Conservation (phyloP, 495 filamentous ascomycete genomes). For the Penicillium malachiteum region DNA sequence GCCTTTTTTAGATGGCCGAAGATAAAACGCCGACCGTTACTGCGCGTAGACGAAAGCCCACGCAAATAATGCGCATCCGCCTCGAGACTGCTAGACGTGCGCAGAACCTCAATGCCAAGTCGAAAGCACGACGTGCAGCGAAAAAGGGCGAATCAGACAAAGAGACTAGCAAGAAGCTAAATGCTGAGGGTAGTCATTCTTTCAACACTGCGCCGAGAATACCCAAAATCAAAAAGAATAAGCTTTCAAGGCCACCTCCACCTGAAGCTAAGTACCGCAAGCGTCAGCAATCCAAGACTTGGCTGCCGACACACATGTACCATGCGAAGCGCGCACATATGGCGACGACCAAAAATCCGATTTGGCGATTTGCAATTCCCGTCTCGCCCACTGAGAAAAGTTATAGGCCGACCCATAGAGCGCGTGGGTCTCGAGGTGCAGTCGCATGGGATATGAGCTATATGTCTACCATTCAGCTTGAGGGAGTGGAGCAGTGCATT, state of each 20-base stretch:
- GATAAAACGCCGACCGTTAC: slow-evolving; percentile 90
- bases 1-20: slow-evolving; percentile 60
- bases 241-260: slow-evolving; percentile 63
- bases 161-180: slow-evolving; percentile 30
- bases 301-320: slow-evolving; percentile 93
- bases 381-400: slow-evolving; percentile 83
- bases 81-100: slow-evolving; percentile 77
- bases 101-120: slow-evolving; percentile 57
- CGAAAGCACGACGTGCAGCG: slow-evolving; percentile 45
- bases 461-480: slow-evolving; percentile 79
- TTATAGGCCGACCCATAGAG: slow-evolving; percentile 83
- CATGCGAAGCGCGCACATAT: slow-evolving; percentile 91
- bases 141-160: slow-evolving; percentile 33
- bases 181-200: slow-evolving; percentile 34
- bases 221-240: slow-evolving; percentile 70
- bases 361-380: slow-evolving; percentile 89
- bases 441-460: slow-evolving; percentile 96
- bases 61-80: slow-evolving; percentile 70
- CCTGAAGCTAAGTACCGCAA: slow-evolving; percentile 74
- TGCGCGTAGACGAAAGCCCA: slow-evolving; percentile 66
- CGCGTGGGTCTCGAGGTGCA: slow-evolving; percentile 63
- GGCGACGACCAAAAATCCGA: slow-evolving; percentile 69
- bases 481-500: slow-evolving; percentile 63
- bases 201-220: slow-evolving; percentile 48
- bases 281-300: slow-evolving; percentile 83